These are phyloP conservation scores for Fusarium concolor DNA, from an alignment of 2,329 filamentous ascomycete species.

Conservation along the genomic window DNA sequence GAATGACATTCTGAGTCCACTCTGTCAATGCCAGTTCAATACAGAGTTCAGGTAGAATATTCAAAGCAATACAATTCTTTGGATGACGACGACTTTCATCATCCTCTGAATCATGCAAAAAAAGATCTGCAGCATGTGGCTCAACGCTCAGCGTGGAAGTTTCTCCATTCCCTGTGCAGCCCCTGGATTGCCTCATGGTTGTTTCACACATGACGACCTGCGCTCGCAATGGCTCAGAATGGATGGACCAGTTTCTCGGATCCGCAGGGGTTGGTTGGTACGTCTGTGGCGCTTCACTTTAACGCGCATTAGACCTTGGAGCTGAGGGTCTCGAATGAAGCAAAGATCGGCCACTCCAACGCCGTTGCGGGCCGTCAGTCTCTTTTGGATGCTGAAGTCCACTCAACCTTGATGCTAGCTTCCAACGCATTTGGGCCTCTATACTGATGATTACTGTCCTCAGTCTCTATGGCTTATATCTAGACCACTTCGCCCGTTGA, in stretches of 20 bases:
- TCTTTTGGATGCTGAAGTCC: slow-evolving; percentile 3
- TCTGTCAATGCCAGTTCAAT: background rate
- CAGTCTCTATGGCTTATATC: slow-evolving; percentile 21
- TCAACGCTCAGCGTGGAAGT: slow-evolving; percentile 28
- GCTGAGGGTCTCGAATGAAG: slow-evolving; percentile 31
- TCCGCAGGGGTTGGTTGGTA: slow-evolving; percentile 4
- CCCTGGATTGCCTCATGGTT: slow-evolving; percentile 8
- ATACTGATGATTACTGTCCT: background rate
- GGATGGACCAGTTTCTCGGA: background rate
- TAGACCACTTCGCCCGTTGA: slow-evolving; percentile 10
- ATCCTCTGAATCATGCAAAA: slow-evolving; percentile 11
- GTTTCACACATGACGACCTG: slow-evolving; percentile 26
- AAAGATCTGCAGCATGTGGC: slow-evolving; percentile 25
- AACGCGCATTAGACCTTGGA: slow-evolving; percentile 22
- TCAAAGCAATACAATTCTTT: background rate
- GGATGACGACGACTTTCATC: slow-evolving; percentile 7
- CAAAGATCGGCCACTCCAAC: slow-evolving; percentile 22
- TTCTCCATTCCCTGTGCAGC: slow-evolving; percentile 17
- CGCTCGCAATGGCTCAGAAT: background rate
- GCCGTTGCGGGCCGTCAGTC: slow-evolving; percentile 28
- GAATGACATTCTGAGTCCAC: background rate
- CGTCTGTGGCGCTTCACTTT: slow-evolving; percentile 32
- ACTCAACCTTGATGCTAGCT: slow-evolving; percentile 28
- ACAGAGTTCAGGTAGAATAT: background rate
- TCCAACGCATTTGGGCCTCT: slow-evolving; percentile 23